Evolutionary conservation across 495 filamentous ascomycete genomes (phyloP).

Genomic region (Lophiotrema nucula): DNA sequence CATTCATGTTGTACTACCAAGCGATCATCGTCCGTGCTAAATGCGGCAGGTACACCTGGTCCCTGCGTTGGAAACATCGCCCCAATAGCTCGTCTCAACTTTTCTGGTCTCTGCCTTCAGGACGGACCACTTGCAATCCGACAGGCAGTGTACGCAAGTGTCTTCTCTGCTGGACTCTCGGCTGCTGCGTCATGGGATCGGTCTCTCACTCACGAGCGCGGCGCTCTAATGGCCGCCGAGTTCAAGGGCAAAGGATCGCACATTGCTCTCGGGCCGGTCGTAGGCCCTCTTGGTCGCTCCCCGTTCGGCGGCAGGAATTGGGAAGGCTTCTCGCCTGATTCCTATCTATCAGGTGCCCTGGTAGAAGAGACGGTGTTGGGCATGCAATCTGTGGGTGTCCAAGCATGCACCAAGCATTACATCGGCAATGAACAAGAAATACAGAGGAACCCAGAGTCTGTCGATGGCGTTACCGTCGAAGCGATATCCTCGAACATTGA

Average conservation of each 20-base stretch:
- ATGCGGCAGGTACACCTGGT: slow-evolving; percentile 26
- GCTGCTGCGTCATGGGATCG: slow-evolving; percentile 32
- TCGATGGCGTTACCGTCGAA: slow-evolving; percentile 11
- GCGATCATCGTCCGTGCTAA: not conserved
- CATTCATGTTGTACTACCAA: not conserved
- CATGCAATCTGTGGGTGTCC: slow-evolving; percentile 54
- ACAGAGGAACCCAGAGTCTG: slow-evolving; percentile 23
- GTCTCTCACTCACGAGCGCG: slow-evolving; percentile 26
- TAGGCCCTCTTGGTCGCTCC: slow-evolving; percentile 55
- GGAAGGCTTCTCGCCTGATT: slow-evolving; percentile 51
- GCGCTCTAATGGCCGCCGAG: slow-evolving; percentile 33
- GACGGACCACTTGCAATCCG: slow-evolving; percentile 65
- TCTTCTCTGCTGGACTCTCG: slow-evolving; percentile 31
- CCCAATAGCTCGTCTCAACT: slow-evolving; percentile 54
- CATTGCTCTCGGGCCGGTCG: slow-evolving; percentile 48
- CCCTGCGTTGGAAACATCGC: slow-evolving; percentile 54
- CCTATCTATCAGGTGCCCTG: slow-evolving; percentile 11
- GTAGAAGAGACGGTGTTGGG: slow-evolving; percentile 49
- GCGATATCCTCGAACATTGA: slow-evolving; percentile 36
- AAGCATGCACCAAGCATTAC: slow-evolving; percentile 38
- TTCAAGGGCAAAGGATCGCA: slow-evolving; percentile 35
- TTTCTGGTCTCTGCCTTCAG: slow-evolving; percentile 61
- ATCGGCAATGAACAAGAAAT: slow-evolving; percentile 37
- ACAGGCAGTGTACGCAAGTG: slow-evolving; percentile 59
- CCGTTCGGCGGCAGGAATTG: slow-evolving; percentile 57